Evolutionary conservation across 2,329 filamentous ascomycete species (phyloP).

Genomic region (Colletotrichum tamarilloi): DNA sequence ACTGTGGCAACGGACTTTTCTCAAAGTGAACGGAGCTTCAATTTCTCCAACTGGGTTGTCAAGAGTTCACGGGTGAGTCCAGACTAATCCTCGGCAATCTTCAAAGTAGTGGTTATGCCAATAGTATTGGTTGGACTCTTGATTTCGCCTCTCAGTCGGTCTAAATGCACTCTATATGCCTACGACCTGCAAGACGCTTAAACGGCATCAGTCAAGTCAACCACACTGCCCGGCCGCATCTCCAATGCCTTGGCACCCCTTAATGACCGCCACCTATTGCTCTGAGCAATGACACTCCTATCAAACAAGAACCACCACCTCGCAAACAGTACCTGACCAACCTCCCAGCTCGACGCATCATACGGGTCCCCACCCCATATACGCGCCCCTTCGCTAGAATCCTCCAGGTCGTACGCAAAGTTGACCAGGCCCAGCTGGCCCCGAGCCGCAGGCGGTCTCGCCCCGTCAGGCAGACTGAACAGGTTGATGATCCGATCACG

Average conservation of each 20-base stretch:
- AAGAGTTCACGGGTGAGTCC: background rate
- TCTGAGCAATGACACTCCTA: slow-evolving; percentile 60
- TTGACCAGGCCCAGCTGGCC: slow-evolving; percentile 60
- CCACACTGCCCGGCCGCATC: slow-evolving; percentile 11
- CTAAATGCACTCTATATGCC: background rate
- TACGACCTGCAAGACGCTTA: background rate
- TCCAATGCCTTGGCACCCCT: slow-evolving; percentile 51
- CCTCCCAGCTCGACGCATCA: slow-evolving; percentile 63
- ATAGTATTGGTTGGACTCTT: background rate
- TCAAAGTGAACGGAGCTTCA: too few relatives aligned
- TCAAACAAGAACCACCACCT: slow-evolving; percentile 73
- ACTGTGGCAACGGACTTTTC: background rate
- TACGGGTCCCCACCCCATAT: slow-evolving; percentile 63
- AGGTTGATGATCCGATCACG: slow-evolving; percentile 64
- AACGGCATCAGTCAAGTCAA: slow-evolving; percentile 14
- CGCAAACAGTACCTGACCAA: slow-evolving; percentile 68
- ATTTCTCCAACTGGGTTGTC: background rate
- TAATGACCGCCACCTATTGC: slow-evolving; percentile 61
- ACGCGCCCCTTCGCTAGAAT: slow-evolving; percentile 61
- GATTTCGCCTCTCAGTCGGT: background rate
- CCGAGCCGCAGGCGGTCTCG: slow-evolving; percentile 59
- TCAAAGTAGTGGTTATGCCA: background rate
- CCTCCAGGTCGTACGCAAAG: slow-evolving; percentile 68
- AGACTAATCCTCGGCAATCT: background rate
- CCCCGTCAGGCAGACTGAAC: slow-evolving; percentile 58